Evolutionary conservation across 345 rosid species (phyloP), one percentile per base, ranked within the genome.

Genomic region (Cochlearia excelsa): DNA sequence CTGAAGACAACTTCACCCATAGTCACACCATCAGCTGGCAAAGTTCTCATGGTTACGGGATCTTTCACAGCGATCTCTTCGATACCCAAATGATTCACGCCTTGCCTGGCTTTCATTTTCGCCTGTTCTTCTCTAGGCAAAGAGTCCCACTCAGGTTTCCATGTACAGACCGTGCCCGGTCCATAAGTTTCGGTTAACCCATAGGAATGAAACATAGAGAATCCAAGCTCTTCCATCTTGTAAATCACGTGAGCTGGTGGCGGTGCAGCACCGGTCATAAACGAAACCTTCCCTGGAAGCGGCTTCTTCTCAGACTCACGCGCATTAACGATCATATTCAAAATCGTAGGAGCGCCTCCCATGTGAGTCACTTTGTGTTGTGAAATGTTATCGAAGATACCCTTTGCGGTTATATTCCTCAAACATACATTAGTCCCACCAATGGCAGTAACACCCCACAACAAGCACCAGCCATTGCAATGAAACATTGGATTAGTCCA

Each of bases 401-500:
- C 81, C 40, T 72, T 69, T 0, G 96, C 73, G 1, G 76, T 52
- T 28, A 88, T 77, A 6, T 80, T 84, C 65, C 92, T 75, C 4
- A 83, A 65, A 79, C 98, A 88, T 31, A 92, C 44, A 55, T 84
- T 80, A 5, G 80, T 84, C 9, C 98, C 98, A 38, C 98, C 98
- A 35, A 74, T 80, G 0, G 95, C 96, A 0, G 96, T 84, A 39
- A 88, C 64, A 5, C 88, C 98, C 98, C 98, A 92, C 4, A 65
- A 6, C 1, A 92, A 80, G 65, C 91, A 86, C 99, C 99, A 89
- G 0, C 97, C 97, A 5, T 89, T 93, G 79, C 95, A 93, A 56
- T 92, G 99, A 76, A 93, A 93, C 95, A 93, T 84, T 1, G 99
- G 99, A 30, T 81, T 88, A 0, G 86, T 78, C 97, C 99, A 93